Percentiles rank a stretch among this genome's conserved stretches.
Conservation (phyloP, 1,139 yeast species). For the Suhomyces terraborum region DNA sequence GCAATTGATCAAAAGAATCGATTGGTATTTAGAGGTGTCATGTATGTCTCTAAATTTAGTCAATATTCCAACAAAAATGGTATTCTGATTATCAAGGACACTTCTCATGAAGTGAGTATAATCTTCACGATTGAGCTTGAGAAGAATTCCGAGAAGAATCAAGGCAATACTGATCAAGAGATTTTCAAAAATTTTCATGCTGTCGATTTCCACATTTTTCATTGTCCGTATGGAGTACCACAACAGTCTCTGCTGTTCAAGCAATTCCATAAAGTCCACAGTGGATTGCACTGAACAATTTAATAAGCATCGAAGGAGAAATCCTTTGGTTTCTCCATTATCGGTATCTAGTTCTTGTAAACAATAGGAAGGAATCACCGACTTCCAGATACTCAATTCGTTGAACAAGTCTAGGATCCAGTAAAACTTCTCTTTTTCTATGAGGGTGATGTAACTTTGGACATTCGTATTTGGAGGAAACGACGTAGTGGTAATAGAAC, state of each 20-base stretch:
- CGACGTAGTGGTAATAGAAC: neutral
- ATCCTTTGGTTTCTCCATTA: conserved; percentile 19
- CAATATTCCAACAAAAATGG: conserved; percentile 32
- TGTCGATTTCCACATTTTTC: neutral
- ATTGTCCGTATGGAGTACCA: conserved; percentile 26
- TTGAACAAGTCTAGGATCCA: conserved; percentile 47
- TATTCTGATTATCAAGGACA: conserved; percentile 36
- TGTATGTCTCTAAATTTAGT: conserved; percentile 21
- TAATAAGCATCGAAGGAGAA: conserved; percentile 36
- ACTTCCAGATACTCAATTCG: conserved; percentile 43
- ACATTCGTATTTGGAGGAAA: conserved; percentile 17
- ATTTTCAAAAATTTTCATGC: conserved; percentile 20
- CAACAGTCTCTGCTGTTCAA: conserved; percentile 28
- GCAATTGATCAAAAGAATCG: conserved; percentile 28
- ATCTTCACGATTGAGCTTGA: conserved; percentile 17
- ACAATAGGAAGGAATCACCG: conserved; percentile 40
- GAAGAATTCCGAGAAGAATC: conserved; percentile 27
- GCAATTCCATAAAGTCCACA: conserved; percentile 19
- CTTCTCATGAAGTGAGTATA: conserved; percentile 17
- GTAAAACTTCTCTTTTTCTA: conserved; percentile 38
- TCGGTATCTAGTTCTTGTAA: conserved; percentile 19
- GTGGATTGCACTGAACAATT: conserved; percentile 28
- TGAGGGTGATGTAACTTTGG: conserved; percentile 24
- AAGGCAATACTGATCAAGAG: conserved; percentile 34
- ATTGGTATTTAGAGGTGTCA: conserved; percentile 17